Conservation (phyloP, 495 filamentous ascomycete species). For the Xylaria venustula region DNA sequence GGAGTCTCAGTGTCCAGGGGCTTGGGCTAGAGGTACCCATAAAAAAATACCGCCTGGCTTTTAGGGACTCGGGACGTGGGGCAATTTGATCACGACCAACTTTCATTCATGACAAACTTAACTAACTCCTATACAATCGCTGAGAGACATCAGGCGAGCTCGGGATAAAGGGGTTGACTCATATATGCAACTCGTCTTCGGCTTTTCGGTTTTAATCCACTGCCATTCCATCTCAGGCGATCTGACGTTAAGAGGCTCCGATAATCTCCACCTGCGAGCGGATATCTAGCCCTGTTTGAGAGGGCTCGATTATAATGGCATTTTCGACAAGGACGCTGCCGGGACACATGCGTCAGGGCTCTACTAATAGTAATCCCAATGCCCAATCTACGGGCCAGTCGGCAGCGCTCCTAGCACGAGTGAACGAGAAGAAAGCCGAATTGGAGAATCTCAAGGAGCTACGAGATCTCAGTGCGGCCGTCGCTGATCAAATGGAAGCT, state of each 20-base stretch:
- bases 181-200: neutral
- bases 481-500: constrained; percentile 88
- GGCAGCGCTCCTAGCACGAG: constrained; percentile 76
- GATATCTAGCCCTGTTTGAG: neutral
- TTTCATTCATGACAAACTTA: neutral
- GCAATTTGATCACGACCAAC: neutral
- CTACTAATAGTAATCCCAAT: constrained; percentile 40
- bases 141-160: neutral
- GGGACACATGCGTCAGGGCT: constrained; percentile 58
- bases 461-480: constrained; percentile 79
- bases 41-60: neutral
- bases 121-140: neutral
- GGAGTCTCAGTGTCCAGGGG: neutral
- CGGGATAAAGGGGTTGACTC: neutral
- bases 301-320: constrained; percentile 19
- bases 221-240: no score
- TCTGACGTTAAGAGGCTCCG: no score
- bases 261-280: no score
- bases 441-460: constrained; percentile 85
- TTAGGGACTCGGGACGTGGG: constrained; percentile 5
- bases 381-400: constrained; percentile 63
- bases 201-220: no score
- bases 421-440: constrained; percentile 91
- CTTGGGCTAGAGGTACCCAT: neutral
- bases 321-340: constrained; percentile 51